Conservation (phyloP, 2,329 filamentous ascomycete genomes). For the Fusarium clavum region DNA sequence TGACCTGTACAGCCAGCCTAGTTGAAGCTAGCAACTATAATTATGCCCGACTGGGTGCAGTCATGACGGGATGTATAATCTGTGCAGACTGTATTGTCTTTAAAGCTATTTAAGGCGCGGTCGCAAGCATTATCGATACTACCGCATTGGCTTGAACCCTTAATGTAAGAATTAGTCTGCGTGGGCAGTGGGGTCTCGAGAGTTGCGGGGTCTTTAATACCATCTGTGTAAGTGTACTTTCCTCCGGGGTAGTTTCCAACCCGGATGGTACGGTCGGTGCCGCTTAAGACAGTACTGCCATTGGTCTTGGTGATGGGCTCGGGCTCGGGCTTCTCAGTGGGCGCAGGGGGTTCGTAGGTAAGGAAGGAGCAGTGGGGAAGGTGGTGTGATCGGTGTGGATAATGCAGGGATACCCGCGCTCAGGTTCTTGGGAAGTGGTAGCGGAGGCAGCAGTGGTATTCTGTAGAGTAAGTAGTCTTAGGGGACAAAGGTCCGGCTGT, state of each 20-base stretch:
- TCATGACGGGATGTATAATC: constrained; percentile 1
- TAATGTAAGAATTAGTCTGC: constrained; percentile 2
- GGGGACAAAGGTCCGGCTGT: neutral
- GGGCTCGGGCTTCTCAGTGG: neutral
- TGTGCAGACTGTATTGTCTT: constrained; percentile 9
- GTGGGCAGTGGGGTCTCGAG: neutral
- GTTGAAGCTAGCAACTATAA: neutral
- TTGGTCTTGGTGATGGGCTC: neutral
- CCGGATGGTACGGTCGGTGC: neutral
- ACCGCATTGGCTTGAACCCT: constrained; percentile 13
- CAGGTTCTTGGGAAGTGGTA: neutral
- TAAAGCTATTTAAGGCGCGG: constrained; percentile 3
- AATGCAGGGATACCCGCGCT: constrained; percentile 12
- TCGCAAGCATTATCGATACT: constrained; percentile 17
- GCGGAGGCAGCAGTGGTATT: neutral
- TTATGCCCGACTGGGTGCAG: neutral
- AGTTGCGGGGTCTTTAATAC: neutral
- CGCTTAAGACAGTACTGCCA: neutral
- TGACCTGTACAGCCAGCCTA: constrained; percentile 21
- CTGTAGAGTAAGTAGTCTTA: neutral
- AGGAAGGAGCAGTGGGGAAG: constrained; percentile 18
- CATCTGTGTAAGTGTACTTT: neutral
- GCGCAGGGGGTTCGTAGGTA: neutral
- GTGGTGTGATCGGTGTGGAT: constrained; percentile 3
- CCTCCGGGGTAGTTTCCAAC: neutral